Evolutionary conservation across 371 early-diverging fungal genomes (phyloP), one percentile per base, ranked within the genome.

Genomic region (Mucor circinelloides): DNA sequence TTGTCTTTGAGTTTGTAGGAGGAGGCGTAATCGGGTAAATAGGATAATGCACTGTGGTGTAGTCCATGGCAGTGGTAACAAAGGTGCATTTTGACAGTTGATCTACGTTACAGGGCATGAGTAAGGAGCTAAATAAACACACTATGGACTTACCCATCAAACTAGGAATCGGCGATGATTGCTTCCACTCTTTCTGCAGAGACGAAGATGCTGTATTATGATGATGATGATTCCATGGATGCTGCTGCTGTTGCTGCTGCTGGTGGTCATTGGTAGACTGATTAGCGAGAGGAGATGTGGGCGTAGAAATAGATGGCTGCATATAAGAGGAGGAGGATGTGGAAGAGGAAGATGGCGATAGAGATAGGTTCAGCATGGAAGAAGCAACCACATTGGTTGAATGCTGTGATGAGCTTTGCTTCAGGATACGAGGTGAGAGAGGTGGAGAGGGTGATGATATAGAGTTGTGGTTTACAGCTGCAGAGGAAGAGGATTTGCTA

Each of bases 21-120:
- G 69, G 23, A 58, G 63, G 23, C 42, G 73, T 57, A 13, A 75
- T 69, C 7, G 75, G 75, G 55, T 75, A 75, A 38, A 75, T 75
- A 28, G 75, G 75, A 38, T 72, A 75, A 19, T 66, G 71, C 34
- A 66, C 66, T 36, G 67, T 36, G n/a, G 69, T 60, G 30, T 72
- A 75, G 44, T 71, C 69, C 69, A 69, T 69, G 6, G 66, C 68
- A 32, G 72, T 69, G 31, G 67, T 54, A 13, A 66, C 72, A 67
- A 75, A 75, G 7, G 75, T 75, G 19, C 72, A 63, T 46, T 69
- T 71, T 30, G 75, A 75, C 23, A 75, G 44, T 75, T 75, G 75
- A 38, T 75, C 75, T 75, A 63, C 31, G 50, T 21, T 31, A 25
- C 31, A 48, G 17, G 9, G 0, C 4, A 17, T 50, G 4, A 57